phyloP scores from a whole-genome alignment of 2,329 filamentous ascomycete genomes.

The Penicillium sp. region DNA sequence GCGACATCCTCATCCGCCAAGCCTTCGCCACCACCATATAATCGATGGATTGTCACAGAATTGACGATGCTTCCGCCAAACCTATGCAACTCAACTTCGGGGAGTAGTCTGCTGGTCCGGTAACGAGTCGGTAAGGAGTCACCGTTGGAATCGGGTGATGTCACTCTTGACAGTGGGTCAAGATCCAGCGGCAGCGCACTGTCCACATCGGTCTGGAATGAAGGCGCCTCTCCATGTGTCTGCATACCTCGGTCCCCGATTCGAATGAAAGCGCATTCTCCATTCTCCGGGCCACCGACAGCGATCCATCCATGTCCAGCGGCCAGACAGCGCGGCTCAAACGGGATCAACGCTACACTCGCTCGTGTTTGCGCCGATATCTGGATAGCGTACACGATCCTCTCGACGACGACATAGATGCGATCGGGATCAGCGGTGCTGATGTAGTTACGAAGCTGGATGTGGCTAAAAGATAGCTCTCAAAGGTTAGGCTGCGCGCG shows the following conservation, averaged over 20 bases:
- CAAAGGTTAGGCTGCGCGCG: conserved; percentile 1
- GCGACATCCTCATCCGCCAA: conserved; percentile 59
- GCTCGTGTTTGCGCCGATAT: conserved; percentile 70
- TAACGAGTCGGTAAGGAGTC: conserved; percentile 20
- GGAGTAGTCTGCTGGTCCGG: conserved; percentile 26
- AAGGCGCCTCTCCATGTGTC: conserved; percentile 41
- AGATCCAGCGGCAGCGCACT: conserved; percentile 58
- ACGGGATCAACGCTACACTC: conserved; percentile 70
- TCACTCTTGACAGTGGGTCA: conserved; percentile 29
- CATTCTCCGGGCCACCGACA: conserved; percentile 79
- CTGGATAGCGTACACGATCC: conserved; percentile 73
- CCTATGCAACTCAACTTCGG: conserved; percentile 57
- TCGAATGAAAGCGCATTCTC: conserved; percentile 81
- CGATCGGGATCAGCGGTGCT: conserved; percentile 74
- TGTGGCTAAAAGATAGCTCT: conserved; percentile 36
- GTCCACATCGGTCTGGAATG: conserved; percentile 53
- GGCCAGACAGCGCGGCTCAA: conserved; percentile 80
- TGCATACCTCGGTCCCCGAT: conserved; percentile 48
- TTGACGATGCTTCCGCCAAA: conserved; percentile 68
- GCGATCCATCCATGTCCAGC: conserved; percentile 86
- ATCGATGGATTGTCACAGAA: conserved; percentile 65
- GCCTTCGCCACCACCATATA: conserved; percentile 45
- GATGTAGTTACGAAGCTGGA: conserved; percentile 78
- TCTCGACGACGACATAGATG: conserved; percentile 81
- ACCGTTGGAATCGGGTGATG: conserved; percentile 26